phyloP scores from a whole-genome alignment of 495 filamentous ascomycete species.

The Aspergillus hancockii region DNA sequence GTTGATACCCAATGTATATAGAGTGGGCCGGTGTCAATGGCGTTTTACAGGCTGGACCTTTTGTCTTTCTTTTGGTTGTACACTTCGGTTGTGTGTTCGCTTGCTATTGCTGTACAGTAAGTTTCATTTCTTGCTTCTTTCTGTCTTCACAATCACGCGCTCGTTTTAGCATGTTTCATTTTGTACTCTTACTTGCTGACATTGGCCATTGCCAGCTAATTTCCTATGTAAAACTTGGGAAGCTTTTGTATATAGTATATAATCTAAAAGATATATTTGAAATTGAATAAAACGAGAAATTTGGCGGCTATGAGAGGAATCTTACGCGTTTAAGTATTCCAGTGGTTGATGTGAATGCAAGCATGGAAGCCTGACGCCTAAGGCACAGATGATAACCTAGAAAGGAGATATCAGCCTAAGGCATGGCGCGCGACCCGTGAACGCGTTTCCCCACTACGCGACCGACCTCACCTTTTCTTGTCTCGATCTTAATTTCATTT shows the following conservation, averaged over 20 bases:
- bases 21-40: constrained; percentile 38
- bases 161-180: constrained; percentile 3
- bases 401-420: constrained; percentile 42
- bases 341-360: no score
- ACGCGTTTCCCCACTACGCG: constrained; percentile 37
- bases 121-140: constrained; percentile 7
- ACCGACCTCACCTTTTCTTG: background rate
- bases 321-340: no score
- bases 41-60: constrained; percentile 25
- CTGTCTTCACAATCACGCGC: constrained; percentile 15
- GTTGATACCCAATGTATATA: constrained; percentile 47
- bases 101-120: constrained; percentile 13
- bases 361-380: no score
- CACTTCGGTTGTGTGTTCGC: constrained; percentile 12
- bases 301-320: no score
- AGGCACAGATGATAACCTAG: constrained; percentile 21
- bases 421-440: constrained; percentile 29
- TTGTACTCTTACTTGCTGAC: background rate
- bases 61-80: constrained; percentile 17
- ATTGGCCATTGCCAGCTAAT: background rate
- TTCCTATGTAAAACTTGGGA: constrained; percentile 9
- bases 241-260: constrained; percentile 1
- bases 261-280: background rate
- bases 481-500: constrained; percentile 30
- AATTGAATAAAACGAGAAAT: no score